Evolutionary conservation across 805 yeast species (phyloP), one percentile per base, ranked within the genome.

Genomic region (Tetrapisispora iriomotensis): DNA sequence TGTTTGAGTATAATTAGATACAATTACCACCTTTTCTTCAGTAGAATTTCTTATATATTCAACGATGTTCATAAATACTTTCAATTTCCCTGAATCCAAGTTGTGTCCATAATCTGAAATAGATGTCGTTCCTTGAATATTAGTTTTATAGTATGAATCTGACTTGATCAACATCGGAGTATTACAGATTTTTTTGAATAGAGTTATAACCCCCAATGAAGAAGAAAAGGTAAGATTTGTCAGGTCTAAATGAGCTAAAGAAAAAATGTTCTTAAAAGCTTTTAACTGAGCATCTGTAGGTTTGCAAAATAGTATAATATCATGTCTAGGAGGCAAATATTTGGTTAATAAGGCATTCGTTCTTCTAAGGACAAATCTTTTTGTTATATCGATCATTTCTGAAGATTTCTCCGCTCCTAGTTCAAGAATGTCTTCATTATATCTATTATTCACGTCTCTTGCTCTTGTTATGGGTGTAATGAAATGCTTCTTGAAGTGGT

Each of bases 1-100:
- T 0, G 95, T 86, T 50, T 83, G 81, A 0, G 96, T 90, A 45
- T 78, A 88, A 45, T 90, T 86, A 0, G 96, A 87, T 1, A 88
- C 82, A 20, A 90, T 60, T 1, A 90, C 96, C 2, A 81, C 75
- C 54, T 88, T 90, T 52, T 90, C 96, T 19, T 48, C 41, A 1
- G 70, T 58, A 3, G 52, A 47, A 2, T 50, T 42, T 21, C 58
- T 56, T 2, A 85, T 67, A 32, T 72, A 71, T 2, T 65, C 56
- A 4, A 92, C 46, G 8, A 88, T 55, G 2, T 73, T 69, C 25
- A 76, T 67, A 6, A 90, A 60, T 0, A 81, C 66, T 31, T 65
- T 63, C 20, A 87, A 62, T 54, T 90, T 90, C 2, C 95, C 94
- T 43, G 72, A 56, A 30, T 61, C 63, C 12, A 52, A 38, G 23